Conservation (phyloP, 768 basidiomycete genomes). For the Lactarius evosmus region DNA sequence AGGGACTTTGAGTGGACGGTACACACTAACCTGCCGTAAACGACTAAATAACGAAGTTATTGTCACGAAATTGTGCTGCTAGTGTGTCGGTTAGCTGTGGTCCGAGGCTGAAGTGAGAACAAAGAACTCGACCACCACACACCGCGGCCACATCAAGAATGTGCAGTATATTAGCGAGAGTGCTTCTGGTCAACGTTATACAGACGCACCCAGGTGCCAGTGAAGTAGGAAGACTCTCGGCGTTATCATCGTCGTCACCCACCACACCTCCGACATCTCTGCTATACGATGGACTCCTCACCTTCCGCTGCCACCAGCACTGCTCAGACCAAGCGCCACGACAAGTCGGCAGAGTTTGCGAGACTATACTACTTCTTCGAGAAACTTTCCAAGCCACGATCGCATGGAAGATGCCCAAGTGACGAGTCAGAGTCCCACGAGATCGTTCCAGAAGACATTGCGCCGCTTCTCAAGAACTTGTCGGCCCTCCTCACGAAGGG, state of each 20-base stretch:
- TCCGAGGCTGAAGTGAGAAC: conserved; percentile 19
- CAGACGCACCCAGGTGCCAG: not conserved
- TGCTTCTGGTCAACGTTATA: not conserved
- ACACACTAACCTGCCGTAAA: not conserved
- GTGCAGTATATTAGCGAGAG: conserved; percentile 14
- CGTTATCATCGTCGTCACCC: not conserved
- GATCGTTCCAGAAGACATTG: conserved; percentile 26
- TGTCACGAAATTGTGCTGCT: not conserved
- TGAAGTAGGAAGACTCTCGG: conserved; percentile 6
- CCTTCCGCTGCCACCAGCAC: not conserved
- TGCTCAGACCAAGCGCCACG: not conserved
- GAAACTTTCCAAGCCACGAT: conserved; percentile 24
- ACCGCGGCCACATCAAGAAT: conserved; percentile 11
- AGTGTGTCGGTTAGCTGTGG: conserved; percentile 13
- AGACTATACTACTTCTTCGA: conserved; percentile 29
- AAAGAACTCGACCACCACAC: conserved; percentile 7
- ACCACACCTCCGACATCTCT: not conserved
- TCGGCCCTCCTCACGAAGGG: conserved; percentile 24
- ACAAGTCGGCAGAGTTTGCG: conserved; percentile 27
- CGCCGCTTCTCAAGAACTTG: conserved; percentile 26
- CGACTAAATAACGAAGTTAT: conserved; percentile 8
- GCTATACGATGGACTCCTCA: conserved; percentile 8
- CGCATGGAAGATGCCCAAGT: not conserved
- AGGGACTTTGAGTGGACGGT: not conserved
- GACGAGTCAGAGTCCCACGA: conserved; percentile 3